Percentiles rank a stretch among this genome's conserved stretches.
These are phyloP conservation scores for Bruguiera gymnorhiza DNA, from an alignment of 345 rosid species.

Conservation along the genomic window DNA sequence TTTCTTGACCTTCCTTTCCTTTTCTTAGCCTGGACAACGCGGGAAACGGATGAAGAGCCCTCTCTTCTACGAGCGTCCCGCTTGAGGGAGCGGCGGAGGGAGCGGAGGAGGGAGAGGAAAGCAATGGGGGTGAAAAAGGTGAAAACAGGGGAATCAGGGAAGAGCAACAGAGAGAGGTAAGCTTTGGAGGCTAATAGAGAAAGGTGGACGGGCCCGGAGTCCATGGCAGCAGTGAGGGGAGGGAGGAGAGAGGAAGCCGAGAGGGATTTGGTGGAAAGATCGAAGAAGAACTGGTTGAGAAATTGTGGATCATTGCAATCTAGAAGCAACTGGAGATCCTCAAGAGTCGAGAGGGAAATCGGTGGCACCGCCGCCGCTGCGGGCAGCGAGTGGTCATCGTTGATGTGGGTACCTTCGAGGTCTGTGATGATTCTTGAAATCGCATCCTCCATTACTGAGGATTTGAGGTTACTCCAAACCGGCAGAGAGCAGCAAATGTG, in stretches of 20 bases:
- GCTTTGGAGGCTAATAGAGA: conserved; percentile 56
- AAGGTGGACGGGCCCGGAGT: conserved; percentile 33
- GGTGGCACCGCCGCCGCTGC: neutral
- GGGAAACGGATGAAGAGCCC: neutral
- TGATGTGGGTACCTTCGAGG: conserved; percentile 16
- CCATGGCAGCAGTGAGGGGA: conserved; percentile 63
- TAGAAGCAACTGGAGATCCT: conserved; percentile 50
- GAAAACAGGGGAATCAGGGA: conserved; percentile 66
- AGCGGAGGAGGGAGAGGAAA: conserved; percentile 66
- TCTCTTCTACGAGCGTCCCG: conserved; percentile 11
- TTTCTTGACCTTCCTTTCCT: conserved; percentile 13
- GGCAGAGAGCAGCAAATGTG: neutral
- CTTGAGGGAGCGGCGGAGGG: conserved; percentile 66
- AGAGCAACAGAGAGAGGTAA: conserved; percentile 59
- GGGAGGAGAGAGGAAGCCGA: conserved; percentile 47
- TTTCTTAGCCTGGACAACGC: conserved; percentile 22
- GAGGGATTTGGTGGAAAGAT: conserved; percentile 41
- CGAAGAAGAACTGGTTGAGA: conserved; percentile 44
- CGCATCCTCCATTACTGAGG: conserved; percentile 7
- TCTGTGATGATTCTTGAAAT: conserved; percentile 13
- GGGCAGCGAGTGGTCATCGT: neutral
- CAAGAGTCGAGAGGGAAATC: conserved; percentile 41
- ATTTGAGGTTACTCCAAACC: neutral
- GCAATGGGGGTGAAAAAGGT: conserved; percentile 74
- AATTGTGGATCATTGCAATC: conserved; percentile 45